These are phyloP conservation scores for Sporothrix brunneoviolacea DNA, from an alignment of 2,329 filamentous ascomycete genomes.

Conservation along the genomic window DNA sequence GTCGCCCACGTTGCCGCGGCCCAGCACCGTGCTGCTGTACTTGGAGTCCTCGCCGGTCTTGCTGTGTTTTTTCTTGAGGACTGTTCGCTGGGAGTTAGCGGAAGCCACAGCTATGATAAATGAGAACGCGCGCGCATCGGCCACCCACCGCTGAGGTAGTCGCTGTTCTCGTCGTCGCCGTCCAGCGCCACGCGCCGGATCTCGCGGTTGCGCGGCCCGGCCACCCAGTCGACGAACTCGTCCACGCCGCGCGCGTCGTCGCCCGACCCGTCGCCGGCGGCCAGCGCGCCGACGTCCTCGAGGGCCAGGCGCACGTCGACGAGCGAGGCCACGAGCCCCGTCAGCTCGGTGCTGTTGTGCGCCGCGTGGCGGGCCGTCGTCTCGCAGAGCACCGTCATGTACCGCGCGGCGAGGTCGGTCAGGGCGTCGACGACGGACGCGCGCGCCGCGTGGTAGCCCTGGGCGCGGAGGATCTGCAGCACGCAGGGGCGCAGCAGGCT, in stretches of 20 bases:
- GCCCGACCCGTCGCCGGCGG: conserved; percentile 62
- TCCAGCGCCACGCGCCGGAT: conserved; percentile 77
- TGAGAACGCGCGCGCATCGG: too few species aligned
- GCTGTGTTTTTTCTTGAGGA: conserved; percentile 85
- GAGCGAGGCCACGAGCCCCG: conserved; percentile 56
- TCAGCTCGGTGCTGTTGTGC: conserved; percentile 60
- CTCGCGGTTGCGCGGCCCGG: conserved; percentile 66
- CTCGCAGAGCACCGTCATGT: conserved; percentile 68
- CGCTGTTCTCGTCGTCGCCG: conserved; percentile 55
- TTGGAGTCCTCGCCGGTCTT: conserved; percentile 82
- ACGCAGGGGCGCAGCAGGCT: conserved; percentile 79
- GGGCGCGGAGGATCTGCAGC: conserved; percentile 84
- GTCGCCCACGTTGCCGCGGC: conserved; percentile 56
- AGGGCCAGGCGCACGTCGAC: conserved; percentile 82
- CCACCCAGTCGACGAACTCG: conserved; percentile 73
- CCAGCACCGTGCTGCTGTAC: conserved; percentile 78
- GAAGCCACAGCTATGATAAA: too few species aligned
- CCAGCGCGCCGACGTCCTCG: conserved; percentile 69
- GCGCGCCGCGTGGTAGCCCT: conserved; percentile 78
- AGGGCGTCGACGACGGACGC: conserved; percentile 79
- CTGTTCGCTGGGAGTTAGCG: conserved; percentile 37
- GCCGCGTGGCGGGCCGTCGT: conserved; percentile 65
- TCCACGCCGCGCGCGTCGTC: conserved; percentile 72
- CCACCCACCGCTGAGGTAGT: conserved; percentile 62
- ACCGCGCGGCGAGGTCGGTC: conserved; percentile 79